phyloP scores from a whole-genome alignment of 2,329 filamentous ascomycete genomes.

The Aspergillus japonicus region DNA sequence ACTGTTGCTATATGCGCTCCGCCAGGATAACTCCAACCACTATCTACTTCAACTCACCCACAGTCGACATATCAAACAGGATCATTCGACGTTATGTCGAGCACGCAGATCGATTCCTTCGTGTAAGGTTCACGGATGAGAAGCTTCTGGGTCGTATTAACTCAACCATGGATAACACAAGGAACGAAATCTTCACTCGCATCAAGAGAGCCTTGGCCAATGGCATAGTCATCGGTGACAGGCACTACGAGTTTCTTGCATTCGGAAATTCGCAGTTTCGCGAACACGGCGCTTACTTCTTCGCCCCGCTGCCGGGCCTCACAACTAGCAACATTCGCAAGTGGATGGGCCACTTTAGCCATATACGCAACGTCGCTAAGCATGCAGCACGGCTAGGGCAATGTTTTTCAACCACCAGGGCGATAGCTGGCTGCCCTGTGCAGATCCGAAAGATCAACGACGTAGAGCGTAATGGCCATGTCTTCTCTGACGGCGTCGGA shows the following conservation, averaged over 20 bases:
- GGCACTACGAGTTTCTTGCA: constrained; percentile 83
- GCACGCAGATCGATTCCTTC: constrained; percentile 75
- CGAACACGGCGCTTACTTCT: constrained; percentile 91
- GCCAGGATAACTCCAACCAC: constrained; percentile 81
- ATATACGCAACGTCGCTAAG: constrained; percentile 83
- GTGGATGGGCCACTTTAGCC: constrained; percentile 82
- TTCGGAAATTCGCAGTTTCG: constrained; percentile 95
- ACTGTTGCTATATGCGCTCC: constrained; percentile 74
- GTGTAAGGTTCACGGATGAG: constrained; percentile 89
- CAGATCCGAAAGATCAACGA: constrained; percentile 63
- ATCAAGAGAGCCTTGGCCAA: constrained; percentile 69
- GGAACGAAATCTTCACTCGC: constrained; percentile 71
- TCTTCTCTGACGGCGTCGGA: constrained; percentile 89
- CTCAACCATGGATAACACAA: constrained; percentile 54
- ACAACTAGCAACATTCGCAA: constrained; percentile 73
- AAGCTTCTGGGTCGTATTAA: constrained; percentile 61
- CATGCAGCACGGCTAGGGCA: constrained; percentile 87
- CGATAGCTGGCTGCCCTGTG: constrained; percentile 64
- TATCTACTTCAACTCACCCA: constrained; percentile 73
- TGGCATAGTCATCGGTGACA: constrained; percentile 78
- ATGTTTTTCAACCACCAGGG: constrained; percentile 89
- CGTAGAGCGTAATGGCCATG: constrained; percentile 65
- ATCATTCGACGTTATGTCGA: constrained; percentile 71
- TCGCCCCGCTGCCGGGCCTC: constrained; percentile 66
- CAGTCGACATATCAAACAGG: constrained; percentile 82